A percentile compares a stretch with the other conserved stretches of the same genome.
phyloP scores from a whole-genome alignment of 441 rosid species.

The Geranium incanum region DNA sequence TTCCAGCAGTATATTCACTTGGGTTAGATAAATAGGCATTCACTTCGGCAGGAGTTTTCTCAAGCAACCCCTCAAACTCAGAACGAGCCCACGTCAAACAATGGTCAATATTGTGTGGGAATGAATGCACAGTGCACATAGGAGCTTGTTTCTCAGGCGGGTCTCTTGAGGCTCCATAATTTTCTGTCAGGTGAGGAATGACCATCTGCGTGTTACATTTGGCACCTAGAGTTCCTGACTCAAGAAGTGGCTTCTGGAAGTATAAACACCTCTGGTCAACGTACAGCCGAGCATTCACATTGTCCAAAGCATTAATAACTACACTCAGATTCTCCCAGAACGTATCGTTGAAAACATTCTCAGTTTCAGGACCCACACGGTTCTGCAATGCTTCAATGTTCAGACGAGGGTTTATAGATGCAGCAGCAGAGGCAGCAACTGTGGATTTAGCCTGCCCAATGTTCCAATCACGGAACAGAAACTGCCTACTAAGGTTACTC shows the following conservation, averaged over 20 bases:
- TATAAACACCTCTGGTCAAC: constrained; percentile 83
- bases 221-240: constrained; percentile 89
- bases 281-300: constrained; percentile 82
- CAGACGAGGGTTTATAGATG: constrained; percentile 50
- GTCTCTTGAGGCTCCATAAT: constrained; percentile 88
- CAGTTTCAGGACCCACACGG: constrained; percentile 77
- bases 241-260: constrained; percentile 92
- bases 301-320: constrained; percentile 74
- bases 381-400: constrained; percentile 76
- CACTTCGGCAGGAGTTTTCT: constrained; percentile 84
- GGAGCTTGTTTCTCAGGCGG: constrained; percentile 98
- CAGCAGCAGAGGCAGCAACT: constrained; percentile 82
- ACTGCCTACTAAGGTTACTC: constrained; percentile 91
- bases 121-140: constrained; percentile 90
- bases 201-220: constrained; percentile 92
- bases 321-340: constrained; percentile 75
- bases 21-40: constrained; percentile 73
- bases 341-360: constrained; percentile 72
- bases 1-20: constrained; percentile 54
- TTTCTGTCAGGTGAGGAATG: constrained; percentile 81
- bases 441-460: constrained; percentile 94
- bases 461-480: constrained; percentile 91
- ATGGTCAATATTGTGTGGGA: constrained; percentile 93
- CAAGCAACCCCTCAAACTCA: constrained; percentile 88
- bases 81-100: constrained; percentile 95